Conservation (phyloP, 306 rosid genomes). For the Senna tora region DNA sequence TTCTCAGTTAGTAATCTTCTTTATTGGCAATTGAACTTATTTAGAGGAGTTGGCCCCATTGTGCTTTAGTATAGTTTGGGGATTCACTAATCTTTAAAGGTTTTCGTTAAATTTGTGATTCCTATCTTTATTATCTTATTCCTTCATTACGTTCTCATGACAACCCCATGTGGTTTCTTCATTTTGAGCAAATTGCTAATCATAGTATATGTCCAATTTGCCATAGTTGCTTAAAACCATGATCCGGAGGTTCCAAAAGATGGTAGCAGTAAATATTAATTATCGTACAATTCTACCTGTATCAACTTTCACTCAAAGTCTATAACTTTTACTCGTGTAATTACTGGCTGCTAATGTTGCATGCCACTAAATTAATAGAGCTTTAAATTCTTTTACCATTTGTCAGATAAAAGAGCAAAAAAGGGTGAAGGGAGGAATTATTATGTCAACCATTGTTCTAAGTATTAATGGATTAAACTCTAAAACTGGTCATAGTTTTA, state of each 20-base stretch:
- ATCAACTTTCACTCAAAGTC: constrained; percentile 18
- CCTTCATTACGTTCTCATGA: background rate
- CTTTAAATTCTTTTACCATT: constrained; percentile 26
- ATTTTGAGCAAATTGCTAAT: constrained; percentile 1
- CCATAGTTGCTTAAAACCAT: background rate
- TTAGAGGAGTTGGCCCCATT: background rate
- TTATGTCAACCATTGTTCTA: constrained; percentile 18
- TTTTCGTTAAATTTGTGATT: constrained; percentile 4
- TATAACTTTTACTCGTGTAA: constrained; percentile 15
- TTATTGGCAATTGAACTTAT: background rate
- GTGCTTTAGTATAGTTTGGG: background rate
- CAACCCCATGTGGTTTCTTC: constrained; percentile 9
- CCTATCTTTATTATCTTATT: constrained; percentile 5
- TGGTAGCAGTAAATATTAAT: constrained; percentile 12
- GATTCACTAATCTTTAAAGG: background rate
- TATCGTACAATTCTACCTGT: constrained; percentile 13
- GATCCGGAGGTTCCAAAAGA: background rate
- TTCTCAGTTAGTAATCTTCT: background rate
- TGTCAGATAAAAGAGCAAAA: constrained; percentile 12
- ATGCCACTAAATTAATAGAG: background rate
- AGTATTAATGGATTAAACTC: constrained; percentile 33
- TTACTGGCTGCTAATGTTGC: constrained; percentile 11
- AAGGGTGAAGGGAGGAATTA: background rate
- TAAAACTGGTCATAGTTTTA: constrained; percentile 40
- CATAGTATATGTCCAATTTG: constrained; percentile 18